Evolutionary conservation across 2,329 filamentous ascomycete genomes (phyloP).

Genomic region (Aspergillus fumigatiaffinis): DNA sequence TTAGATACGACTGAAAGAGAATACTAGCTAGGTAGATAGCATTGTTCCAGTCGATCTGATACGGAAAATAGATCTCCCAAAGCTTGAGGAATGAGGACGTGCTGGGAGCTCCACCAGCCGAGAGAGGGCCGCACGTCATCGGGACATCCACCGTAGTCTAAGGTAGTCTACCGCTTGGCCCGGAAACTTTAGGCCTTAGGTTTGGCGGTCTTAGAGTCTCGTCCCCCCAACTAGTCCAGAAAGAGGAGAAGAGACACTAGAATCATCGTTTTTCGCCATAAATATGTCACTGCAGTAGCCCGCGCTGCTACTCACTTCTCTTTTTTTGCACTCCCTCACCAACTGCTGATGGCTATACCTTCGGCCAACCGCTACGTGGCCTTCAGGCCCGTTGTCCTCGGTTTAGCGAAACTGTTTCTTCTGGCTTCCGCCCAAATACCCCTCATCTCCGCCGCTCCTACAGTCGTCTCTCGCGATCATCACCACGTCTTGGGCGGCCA

Average conservation of each 20-base stretch:
- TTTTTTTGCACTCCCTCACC: background rate
- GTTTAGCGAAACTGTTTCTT: conserved; percentile 40
- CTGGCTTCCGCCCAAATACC: conserved; percentile 37
- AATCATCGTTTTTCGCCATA: background rate
- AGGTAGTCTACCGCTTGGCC: too few relatives aligned
- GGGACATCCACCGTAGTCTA: background rate
- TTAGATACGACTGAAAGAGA: too few relatives aligned
- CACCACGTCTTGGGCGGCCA: conserved; percentile 3
- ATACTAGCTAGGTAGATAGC: too few relatives aligned
- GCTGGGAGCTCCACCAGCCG: too few relatives aligned
- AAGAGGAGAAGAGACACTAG: background rate
- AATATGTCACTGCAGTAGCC: background rate
- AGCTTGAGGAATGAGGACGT: too few relatives aligned
- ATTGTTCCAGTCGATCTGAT: too few relatives aligned
- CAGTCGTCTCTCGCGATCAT: conserved; percentile 10
- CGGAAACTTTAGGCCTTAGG: too few relatives aligned
- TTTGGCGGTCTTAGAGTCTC: too few relatives aligned
- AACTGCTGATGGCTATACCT: conserved; percentile 24
- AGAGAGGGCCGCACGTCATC: background rate
- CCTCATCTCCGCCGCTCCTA: conserved; percentile 36
- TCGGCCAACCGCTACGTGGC: conserved; percentile 30
- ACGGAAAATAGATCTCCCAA: too few relatives aligned
- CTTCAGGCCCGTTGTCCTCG: conserved; percentile 37
- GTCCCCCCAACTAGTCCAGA: too few relatives aligned
- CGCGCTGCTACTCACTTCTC: background rate